These are phyloP conservation scores for Raffaelea albimanens DNA, from an alignment of 2,329 filamentous ascomycete species.

Conservation along the genomic window DNA sequence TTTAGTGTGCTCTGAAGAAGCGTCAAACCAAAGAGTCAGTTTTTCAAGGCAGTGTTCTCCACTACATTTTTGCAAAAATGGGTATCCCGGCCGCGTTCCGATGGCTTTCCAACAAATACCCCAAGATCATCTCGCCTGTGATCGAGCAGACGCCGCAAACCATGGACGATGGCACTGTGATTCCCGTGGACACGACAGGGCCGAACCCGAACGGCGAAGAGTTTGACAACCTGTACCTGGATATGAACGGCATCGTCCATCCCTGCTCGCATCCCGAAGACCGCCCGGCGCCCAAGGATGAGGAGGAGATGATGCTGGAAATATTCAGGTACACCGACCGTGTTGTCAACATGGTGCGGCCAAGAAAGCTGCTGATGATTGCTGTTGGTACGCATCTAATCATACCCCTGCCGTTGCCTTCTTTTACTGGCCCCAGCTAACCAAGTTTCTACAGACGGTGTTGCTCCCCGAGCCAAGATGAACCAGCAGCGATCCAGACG, in stretches of 20 bases:
- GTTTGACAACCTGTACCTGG: constrained; percentile 93
- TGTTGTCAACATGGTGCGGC: constrained; percentile 96
- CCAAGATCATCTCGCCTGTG: constrained; percentile 90
- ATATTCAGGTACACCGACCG: constrained; percentile 98
- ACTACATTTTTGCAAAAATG: constrained; percentile 52
- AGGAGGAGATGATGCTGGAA: constrained; percentile 99
- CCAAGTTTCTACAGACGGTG: constrained; percentile 58
- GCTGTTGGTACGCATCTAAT: constrained; percentile 62
- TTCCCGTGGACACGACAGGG: constrained; percentile 75
- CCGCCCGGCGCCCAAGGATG: constrained; percentile 77
- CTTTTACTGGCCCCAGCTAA: neutral
- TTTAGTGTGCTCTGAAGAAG: no score
- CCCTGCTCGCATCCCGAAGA: constrained; percentile 98
- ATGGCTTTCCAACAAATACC: constrained; percentile 95
- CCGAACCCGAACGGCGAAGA: constrained; percentile 97
- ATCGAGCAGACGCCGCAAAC: constrained; percentile 74
- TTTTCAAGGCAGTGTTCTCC: no score
- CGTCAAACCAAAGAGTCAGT: no score
- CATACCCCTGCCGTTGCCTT: neutral
- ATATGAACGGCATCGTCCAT: constrained; percentile 99
- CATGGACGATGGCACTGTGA: constrained; percentile 68
- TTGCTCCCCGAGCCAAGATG: constrained; percentile 97
- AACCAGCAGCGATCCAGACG: constrained; percentile 96
- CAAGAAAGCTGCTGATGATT: constrained; percentile 92
- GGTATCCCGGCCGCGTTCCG: constrained; percentile 91